A percentile compares a stretch with the other conserved stretches of the same genome.
phyloP scores from a whole-genome alignment of 2,329 filamentous ascomycete species.

The Fusarium tuaranense region DNA sequence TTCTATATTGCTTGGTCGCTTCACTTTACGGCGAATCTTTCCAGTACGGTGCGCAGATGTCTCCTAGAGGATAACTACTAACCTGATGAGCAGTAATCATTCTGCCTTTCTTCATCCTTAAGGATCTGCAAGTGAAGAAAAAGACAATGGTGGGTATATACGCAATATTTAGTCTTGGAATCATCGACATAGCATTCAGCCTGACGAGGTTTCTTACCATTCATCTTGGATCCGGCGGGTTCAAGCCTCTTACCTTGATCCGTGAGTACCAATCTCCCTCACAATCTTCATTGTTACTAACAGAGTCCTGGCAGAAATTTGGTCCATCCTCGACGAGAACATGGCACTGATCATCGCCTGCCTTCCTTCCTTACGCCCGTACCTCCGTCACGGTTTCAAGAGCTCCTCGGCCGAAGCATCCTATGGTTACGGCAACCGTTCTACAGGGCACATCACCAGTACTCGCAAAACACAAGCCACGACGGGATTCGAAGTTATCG shows the following conservation, averaged over 20 bases:
- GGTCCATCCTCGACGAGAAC: not conserved
- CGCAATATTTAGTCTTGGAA: conserved; percentile 30
- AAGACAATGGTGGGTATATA: conserved; percentile 29
- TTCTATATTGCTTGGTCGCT: conserved; percentile 32
- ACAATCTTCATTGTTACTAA: not conserved
- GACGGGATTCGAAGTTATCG: not conserved
- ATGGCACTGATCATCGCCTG: not conserved
- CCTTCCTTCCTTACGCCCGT: not conserved
- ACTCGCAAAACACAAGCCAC: not conserved
- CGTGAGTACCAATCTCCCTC: not conserved
- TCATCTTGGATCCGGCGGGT: not conserved
- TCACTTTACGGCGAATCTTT: conserved; percentile 24
- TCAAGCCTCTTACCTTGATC: not conserved
- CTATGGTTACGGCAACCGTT: not conserved
- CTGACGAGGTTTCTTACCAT: conserved; percentile 35
- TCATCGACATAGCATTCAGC: conserved; percentile 36
- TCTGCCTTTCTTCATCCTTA: conserved; percentile 20
- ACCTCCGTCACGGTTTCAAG: not conserved
- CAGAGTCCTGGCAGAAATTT: not conserved
- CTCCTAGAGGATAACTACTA: not conserved
- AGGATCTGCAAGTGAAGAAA: conserved; percentile 29
- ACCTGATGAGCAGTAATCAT: conserved; percentile 12
- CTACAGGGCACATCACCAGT: not conserved
- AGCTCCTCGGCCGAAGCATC: not conserved
- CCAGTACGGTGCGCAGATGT: not conserved